Conservation (phyloP, 129 eudicot species). For the Flaveria bidentis region DNA sequence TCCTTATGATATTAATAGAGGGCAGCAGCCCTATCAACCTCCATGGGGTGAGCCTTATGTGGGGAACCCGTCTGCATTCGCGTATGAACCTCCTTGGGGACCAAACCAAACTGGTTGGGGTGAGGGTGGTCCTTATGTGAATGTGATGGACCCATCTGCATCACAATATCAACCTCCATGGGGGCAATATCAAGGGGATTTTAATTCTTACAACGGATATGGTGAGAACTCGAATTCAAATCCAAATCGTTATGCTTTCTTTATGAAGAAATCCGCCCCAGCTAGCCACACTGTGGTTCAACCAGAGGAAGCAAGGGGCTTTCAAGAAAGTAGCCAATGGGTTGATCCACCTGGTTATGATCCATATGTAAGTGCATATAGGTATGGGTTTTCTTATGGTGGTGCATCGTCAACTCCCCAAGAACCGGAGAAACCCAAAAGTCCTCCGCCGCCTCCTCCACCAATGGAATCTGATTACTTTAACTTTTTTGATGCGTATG, state of each 20-base stretch:
- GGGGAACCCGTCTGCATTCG: slow-evolving; percentile 35
- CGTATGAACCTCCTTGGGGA: slow-evolving; percentile 31
- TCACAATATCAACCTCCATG: slow-evolving; percentile 20
- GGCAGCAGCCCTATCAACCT: slow-evolving; percentile 26
- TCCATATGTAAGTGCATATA: slow-evolving; percentile 38
- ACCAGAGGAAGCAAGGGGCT: slow-evolving; percentile 50
- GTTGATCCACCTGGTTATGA: slow-evolving; percentile 36
- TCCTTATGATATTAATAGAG: slow-evolving; percentile 15
- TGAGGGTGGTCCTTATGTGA: slow-evolving; percentile 8
- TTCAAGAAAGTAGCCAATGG: slow-evolving; percentile 37
- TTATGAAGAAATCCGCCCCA: slow-evolving; percentile 78
- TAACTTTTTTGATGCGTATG: slow-evolving; percentile 67
- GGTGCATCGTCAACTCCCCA: slow-evolving; percentile 26
- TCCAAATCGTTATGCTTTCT: slow-evolving; percentile 43
- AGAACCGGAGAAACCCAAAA: slow-evolving; percentile 40
- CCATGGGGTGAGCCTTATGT: slow-evolving; percentile 30
- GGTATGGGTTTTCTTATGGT: slow-evolving; percentile 58
- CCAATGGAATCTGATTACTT: slow-evolving; percentile 73
- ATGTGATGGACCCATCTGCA: slow-evolving; percentile 9
- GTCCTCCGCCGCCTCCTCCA: slow-evolving; percentile 70
- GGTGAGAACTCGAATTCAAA: slow-evolving; percentile 28
- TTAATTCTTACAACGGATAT: slow-evolving; percentile 36
- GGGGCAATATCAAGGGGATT: slow-evolving; percentile 34
- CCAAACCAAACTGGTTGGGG: slow-evolving; percentile 9
- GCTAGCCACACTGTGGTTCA: slow-evolving; percentile 66